A percentile compares a stretch with the other conserved stretches of the same genome.
Conservation (phyloP, 345 rosid species). For the Lepidium africanum region DNA sequence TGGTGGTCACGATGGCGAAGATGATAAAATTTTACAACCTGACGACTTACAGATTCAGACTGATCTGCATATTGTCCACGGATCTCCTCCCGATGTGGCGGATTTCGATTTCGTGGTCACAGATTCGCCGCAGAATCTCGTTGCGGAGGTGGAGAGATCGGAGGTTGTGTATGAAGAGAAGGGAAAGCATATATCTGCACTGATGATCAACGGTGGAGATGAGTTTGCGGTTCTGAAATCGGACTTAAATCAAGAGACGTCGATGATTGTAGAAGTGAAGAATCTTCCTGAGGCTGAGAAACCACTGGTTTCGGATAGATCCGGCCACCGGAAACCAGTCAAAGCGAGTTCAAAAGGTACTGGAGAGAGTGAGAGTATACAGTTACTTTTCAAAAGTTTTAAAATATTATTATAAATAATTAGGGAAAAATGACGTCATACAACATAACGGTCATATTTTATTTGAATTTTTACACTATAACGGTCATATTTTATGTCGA, state of each 20-base stretch:
- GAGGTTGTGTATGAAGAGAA: background rate
- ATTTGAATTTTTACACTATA: constrained; percentile 5
- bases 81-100: background rate
- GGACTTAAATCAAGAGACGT: constrained; percentile 9
- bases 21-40: background rate
- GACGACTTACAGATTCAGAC: background rate
- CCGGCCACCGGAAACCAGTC: constrained; percentile 21
- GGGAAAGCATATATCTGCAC: background rate
- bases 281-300: constrained; percentile 35
- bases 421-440: background rate
- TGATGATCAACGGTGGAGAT: constrained; percentile 15
- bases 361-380: background rate
- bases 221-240: constrained; percentile 30
- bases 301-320: constrained; percentile 30
- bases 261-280: constrained; percentile 28
- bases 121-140: background rate
- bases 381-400: background rate
- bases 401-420: background rate
- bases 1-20: background rate
- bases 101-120: background rate
- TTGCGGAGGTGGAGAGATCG: background rate
- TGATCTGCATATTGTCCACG: background rate
- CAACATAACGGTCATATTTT: background rate
- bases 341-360: constrained; percentile 54
- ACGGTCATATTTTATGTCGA: background rate